phyloP scores from a whole-genome alignment of 371 early-diverging fungal species.

The Phascolomyces articulosus region DNA sequence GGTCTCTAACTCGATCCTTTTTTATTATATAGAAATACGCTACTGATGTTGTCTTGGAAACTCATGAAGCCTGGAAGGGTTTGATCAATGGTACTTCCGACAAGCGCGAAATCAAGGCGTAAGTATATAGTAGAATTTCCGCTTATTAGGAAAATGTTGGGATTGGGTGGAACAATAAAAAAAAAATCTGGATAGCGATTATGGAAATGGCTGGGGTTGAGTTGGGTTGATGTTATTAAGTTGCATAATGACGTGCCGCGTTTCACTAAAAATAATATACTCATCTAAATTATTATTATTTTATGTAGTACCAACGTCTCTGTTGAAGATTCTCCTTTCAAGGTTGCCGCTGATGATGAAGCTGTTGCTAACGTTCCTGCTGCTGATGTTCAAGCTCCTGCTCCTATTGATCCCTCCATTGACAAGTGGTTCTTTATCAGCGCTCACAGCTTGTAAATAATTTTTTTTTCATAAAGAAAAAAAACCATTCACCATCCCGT shows the following conservation, averaged over 20 bases:
- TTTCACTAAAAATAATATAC: not conserved
- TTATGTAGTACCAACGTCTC: conserved; percentile 65
- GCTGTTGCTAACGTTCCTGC: conserved; percentile 67
- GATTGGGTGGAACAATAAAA: not conserved
- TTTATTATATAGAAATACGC: conserved; percentile 79
- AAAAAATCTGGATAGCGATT: too few relatives aligned
- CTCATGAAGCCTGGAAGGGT: conserved; percentile 94
- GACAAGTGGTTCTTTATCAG: conserved; percentile 99
- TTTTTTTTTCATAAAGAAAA: not conserved
- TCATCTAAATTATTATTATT: conserved; percentile 5
- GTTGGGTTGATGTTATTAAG: not conserved
- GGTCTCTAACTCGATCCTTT: not conserved
- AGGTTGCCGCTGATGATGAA: conserved; percentile 60
- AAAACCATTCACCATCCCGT: not conserved
- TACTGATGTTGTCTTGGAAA: conserved; percentile 88
- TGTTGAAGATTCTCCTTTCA: conserved; percentile 77
- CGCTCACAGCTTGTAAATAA: conserved; percentile 71
- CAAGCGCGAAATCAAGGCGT: conserved; percentile 72
- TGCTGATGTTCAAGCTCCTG: conserved; percentile 50
- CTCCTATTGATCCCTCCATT: conserved; percentile 74
- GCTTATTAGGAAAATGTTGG: too few relatives aligned
- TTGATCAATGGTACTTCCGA: conserved; percentile 78
- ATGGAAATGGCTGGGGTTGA: too few relatives aligned
- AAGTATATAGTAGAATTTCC: conserved; percentile 35
- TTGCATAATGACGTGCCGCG: not conserved